These are phyloP conservation scores for Erodium chrysanthum DNA, from an alignment of 441 rosid genomes.

Conservation along the genomic window DNA sequence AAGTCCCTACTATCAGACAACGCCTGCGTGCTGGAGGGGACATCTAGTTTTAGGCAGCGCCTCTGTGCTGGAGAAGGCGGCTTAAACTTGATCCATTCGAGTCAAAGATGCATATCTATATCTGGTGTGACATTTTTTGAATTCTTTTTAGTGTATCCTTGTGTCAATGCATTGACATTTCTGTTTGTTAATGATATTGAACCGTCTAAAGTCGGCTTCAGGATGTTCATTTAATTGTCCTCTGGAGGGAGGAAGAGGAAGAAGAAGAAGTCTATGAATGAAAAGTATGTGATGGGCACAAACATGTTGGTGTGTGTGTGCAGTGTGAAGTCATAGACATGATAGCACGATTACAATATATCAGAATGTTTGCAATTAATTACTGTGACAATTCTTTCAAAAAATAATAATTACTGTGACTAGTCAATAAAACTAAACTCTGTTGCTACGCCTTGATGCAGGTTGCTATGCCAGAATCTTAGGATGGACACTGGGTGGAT, in stretches of 20 bases:
- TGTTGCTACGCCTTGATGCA: neutral
- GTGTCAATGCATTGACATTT: conserved; percentile 2
- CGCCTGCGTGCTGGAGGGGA: too few relatives aligned
- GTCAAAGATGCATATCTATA: neutral
- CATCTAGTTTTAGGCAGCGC: neutral
- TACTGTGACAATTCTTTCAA: too few relatives aligned
- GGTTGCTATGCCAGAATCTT: too few relatives aligned
- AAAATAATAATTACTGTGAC: neutral
- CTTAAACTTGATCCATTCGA: neutral
- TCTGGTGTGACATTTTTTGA: neutral
- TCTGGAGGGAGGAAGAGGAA: too few relatives aligned
- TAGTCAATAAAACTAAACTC: neutral
- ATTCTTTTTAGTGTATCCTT: neutral
- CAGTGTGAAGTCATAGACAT: neutral
- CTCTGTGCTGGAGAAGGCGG: neutral
- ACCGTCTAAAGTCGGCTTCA: neutral
- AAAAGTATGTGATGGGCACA: conserved; percentile 1
- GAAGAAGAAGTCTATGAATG: conserved; percentile 20
- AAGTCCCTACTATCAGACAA: too few relatives aligned
- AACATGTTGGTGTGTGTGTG: neutral
- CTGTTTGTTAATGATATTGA: neutral
- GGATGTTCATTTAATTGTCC: too few relatives aligned
- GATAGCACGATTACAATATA: neutral
- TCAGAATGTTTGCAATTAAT: too few relatives aligned
- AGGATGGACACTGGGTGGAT: too few relatives aligned